phyloP scores from a whole-genome alignment of 2,329 filamentous ascomycete genomes.

The Simplicillium aogashimaense region DNA sequence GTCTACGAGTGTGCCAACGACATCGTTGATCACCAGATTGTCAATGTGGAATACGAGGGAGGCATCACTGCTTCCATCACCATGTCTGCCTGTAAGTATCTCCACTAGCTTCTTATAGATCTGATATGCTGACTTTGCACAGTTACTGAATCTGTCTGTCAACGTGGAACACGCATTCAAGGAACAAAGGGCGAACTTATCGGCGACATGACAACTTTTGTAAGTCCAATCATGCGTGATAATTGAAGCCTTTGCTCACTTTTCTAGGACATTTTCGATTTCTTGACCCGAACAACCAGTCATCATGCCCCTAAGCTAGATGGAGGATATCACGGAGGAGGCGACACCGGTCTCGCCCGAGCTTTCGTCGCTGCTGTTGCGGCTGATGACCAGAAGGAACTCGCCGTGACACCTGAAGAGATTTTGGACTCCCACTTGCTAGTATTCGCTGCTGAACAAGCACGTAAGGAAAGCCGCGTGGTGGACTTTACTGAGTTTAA shows the following conservation, averaged over 20 bases:
- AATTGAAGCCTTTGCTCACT: not conserved
- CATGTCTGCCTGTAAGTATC: conserved; percentile 9
- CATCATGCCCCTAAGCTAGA: conserved; percentile 8
- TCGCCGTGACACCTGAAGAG: conserved; percentile 7
- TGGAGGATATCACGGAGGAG: conserved; percentile 9
- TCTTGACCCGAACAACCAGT: conserved; percentile 5
- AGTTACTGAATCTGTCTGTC: conserved; percentile 9
- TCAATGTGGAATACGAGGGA: conserved; percentile 9
- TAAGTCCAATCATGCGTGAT: not conserved
- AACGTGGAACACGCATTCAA: conserved; percentile 9
- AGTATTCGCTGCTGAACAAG: conserved; percentile 9
- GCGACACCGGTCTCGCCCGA: conserved; percentile 8
- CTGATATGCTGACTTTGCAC: not conserved
- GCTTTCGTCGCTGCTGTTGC: conserved; percentile 8
- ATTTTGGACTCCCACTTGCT: conserved; percentile 9
- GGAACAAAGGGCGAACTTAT: conserved; percentile 10
- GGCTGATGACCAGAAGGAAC: conserved; percentile 2
- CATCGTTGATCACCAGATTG: conserved; percentile 9
- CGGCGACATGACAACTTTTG: conserved; percentile 10
- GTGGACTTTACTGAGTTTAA: conserved; percentile 9
- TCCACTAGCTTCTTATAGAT: no score
- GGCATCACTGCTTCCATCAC: conserved; percentile 9
- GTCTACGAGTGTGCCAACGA: conserved; percentile 10
- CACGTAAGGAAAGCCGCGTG: conserved; percentile 7
- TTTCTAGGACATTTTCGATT: conserved; percentile 8